Conservation (phyloP, 1,284 basidiomycete genomes). For the Boletus nobilissimus region DNA sequence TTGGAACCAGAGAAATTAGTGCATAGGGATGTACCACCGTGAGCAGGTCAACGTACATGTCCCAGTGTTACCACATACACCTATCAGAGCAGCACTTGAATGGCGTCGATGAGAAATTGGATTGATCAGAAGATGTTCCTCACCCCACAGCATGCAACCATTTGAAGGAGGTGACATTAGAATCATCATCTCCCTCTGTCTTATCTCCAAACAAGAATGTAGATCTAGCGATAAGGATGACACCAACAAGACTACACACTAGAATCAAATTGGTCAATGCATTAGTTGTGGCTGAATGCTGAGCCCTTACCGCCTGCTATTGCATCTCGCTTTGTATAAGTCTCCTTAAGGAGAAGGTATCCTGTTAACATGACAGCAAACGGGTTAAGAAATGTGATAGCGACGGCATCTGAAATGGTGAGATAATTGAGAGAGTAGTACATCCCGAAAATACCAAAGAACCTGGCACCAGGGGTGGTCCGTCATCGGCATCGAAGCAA, state of each 20-base stretch:
- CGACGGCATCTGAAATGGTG: constrained; percentile 79
- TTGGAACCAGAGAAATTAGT: constrained; percentile 38
- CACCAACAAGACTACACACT: constrained; percentile 68
- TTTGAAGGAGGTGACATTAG: constrained; percentile 52
- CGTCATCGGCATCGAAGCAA: neutral
- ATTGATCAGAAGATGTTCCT: constrained; percentile 16
- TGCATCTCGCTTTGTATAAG: constrained; percentile 66
- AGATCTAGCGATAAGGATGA: constrained; percentile 70
- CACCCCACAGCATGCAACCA: constrained; percentile 64
- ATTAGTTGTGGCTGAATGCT: neutral
- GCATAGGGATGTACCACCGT: neutral
- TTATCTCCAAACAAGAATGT: constrained; percentile 56
- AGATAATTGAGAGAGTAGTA: constrained; percentile 79
- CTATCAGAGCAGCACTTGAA: constrained; percentile 62
- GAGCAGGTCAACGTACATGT: constrained; percentile 46
- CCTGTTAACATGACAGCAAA: constrained; percentile 76
- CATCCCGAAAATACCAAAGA: constrained; percentile 70
- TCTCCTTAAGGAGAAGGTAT: constrained; percentile 74
- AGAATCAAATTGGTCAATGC: constrained; percentile 33
- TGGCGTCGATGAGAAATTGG: neutral
- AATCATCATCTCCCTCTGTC: constrained; percentile 20
- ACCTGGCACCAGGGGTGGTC: constrained; percentile 48
- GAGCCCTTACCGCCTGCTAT: constrained; percentile 66
- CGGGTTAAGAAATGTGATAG: constrained; percentile 81
- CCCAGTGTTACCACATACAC: constrained; percentile 69